Base-by-base conservation (phyloP, 495 filamentous ascomycete genomes). In the Bacidia gigantensis region DNA sequence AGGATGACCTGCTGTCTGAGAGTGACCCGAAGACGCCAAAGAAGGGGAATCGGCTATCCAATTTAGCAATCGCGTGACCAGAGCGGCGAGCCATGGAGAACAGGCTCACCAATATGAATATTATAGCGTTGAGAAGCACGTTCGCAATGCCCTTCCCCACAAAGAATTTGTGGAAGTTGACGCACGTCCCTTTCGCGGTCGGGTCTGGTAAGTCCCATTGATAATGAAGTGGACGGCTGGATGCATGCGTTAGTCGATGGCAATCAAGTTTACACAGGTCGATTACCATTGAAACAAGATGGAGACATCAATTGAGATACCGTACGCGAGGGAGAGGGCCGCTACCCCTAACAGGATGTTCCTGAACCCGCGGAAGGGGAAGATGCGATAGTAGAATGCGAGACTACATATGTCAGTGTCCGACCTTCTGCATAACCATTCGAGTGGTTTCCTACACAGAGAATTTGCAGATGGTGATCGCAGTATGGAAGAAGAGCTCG, bases 321-420 rank as follows among this genome's bases (percentile, higher is more conserved):
- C 17, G 46, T 49, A 59, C 11, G 3, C 43, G 10, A 56, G 14
- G 1, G 42, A 51, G 18, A 56, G 5, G n/a, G 3, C 42, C 26
- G 32, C 57, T 5, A 50, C 20, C 23, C 32, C 23, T 2, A 49
- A 9, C 7, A 59, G 18, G 1, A 54, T 17, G 11, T 39, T 49
- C 43, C 54, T 22, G 29, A 56, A 53, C 21, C 26, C 11, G 14
- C 26, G 57, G 11, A 59, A 49, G 9, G 57, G 49, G 29, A 59
- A 56, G 18, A 59, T 56, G 10, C 57, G 53, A 23, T 44, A 46
- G 44, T 59, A 59, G 49, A 59, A 59, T 38, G 50, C 53, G 11
- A 59, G 26, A 5, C 56, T 59, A 24, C 12, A 18, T 21, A 7
- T 35, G 29, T 14, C 29, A 35, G 7, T 14, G 5, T 14, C 14